A percentile compares a stretch with the other conserved stretches of the same genome.
Evolutionary conservation across 257 asterid species (phyloP).

Genomic region (Plantago elongata): DNA sequence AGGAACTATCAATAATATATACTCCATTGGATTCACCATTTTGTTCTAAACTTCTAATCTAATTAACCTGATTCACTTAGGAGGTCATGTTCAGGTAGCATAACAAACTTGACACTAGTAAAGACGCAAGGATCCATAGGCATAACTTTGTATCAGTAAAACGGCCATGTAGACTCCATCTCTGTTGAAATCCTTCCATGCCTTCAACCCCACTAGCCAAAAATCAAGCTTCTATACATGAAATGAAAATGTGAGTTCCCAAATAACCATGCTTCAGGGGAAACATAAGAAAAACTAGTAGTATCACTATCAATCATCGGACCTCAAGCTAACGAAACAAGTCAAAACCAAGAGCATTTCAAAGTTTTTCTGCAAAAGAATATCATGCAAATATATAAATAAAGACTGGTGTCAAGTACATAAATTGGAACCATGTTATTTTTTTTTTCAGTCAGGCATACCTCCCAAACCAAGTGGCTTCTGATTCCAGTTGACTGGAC

Average conservation of each 20-base stretch:
- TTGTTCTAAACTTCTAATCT: too few species aligned
- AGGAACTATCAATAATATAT: too few species aligned
- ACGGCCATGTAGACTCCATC: constrained; percentile 93
- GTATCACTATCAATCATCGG: background rate
- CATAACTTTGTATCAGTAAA: constrained; percentile 76
- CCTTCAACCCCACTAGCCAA: constrained; percentile 95
- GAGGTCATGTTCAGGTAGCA: too few species aligned
- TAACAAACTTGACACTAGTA: background rate
- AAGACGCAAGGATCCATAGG: background rate
- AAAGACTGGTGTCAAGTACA: background rate
- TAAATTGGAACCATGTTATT: constrained; percentile 1
- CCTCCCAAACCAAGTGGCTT: constrained; percentile 79
- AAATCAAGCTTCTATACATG: constrained; percentile 53
- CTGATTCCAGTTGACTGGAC: constrained; percentile 67
- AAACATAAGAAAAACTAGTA: background rate
- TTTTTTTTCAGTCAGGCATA: constrained; percentile 19
- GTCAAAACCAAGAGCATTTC: too few species aligned
- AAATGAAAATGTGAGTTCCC: background rate
- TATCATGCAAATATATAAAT: too few species aligned
- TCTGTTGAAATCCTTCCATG: constrained; percentile 80
- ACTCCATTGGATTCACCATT: too few species aligned
- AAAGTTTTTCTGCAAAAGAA: too few species aligned
- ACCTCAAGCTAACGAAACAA: too few species aligned
- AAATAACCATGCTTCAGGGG: background rate
- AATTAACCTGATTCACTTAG: too few species aligned